Percentiles rank a stretch among this genome's conserved stretches.
These are phyloP conservation scores for Phytophthora citrophthora DNA, from an alignment of 352 stramenopile species.

Conservation along the genomic window DNA sequence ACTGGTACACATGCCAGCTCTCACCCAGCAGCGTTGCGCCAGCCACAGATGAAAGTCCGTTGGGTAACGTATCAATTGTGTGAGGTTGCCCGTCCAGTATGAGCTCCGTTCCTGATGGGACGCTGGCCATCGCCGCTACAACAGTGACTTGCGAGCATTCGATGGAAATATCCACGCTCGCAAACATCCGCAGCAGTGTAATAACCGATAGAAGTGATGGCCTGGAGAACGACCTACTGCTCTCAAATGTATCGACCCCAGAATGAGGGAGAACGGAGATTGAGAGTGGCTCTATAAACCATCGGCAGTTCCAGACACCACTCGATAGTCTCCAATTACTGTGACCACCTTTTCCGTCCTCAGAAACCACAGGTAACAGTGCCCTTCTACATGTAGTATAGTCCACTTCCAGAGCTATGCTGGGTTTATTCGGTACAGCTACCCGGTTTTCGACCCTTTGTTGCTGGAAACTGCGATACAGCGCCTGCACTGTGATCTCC, in stretches of 20 bases:
- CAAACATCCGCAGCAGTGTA: constrained; percentile 4
- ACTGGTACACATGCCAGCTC: background rate
- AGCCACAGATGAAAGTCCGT: background rate
- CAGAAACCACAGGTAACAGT: background rate
- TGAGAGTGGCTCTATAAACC: constrained; percentile 4
- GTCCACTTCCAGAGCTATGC: background rate
- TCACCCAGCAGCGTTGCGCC: background rate
- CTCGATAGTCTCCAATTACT: background rate
- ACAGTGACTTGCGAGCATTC: background rate
- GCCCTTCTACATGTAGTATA: background rate
- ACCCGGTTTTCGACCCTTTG: background rate
- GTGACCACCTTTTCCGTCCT: background rate
- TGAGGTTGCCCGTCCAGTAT: constrained; percentile 1
- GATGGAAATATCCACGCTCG: constrained; percentile 1
- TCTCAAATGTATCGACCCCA: background rate
- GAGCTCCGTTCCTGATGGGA: background rate
- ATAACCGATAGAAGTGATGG: constrained; percentile 1
- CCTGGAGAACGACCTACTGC: background rate
- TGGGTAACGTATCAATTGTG: background rate
- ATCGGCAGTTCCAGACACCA: background rate
- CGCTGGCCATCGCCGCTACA: background rate
- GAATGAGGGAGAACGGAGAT: background rate
- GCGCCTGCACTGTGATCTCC: background rate
- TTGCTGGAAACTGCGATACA: constrained; percentile 4
- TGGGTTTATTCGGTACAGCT: too few relatives aligned